Conservation (phyloP, 2,329 filamentous ascomycete species). For the Curvularia lunata region DNA sequence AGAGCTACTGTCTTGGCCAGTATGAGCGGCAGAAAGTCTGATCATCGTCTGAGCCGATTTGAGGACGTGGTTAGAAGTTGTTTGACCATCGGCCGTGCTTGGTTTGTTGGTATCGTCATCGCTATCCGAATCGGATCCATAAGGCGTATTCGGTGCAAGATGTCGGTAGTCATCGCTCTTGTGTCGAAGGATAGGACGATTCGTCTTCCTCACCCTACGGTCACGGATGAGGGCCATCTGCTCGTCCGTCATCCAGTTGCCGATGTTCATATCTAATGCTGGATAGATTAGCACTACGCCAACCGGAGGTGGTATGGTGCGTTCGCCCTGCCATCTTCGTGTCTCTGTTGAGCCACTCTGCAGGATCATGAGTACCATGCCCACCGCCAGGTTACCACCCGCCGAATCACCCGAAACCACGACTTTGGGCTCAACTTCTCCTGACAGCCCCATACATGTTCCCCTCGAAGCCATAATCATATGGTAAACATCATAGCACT, state of each 20-base stretch:
- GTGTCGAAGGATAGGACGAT: conserved; percentile 75
- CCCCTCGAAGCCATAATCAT: conserved; percentile 75
- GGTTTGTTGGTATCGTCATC: conserved; percentile 37
- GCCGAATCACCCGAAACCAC: conserved; percentile 82
- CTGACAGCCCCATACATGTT: conserved; percentile 76
- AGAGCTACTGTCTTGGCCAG: conserved; percentile 35
- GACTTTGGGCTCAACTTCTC: conserved; percentile 68
- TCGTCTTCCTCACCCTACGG: conserved; percentile 76
- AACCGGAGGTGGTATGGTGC: conserved; percentile 73
- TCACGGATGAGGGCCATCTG: conserved; percentile 95
- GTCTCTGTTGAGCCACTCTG: conserved; percentile 70
- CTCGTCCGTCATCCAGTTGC: conserved; percentile 98
- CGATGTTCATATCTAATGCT: conserved; percentile 93
- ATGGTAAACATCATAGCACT: conserved; percentile 86
- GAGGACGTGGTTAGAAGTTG: conserved; percentile 34
- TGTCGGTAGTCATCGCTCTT: conserved; percentile 91
- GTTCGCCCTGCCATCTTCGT: conserved; percentile 62
- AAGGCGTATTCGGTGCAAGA: conserved; percentile 79
- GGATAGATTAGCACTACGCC: conserved; percentile 89
- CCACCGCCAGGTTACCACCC: conserved; percentile 80
- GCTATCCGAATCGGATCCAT: conserved; percentile 74
- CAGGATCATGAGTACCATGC: conserved; percentile 86
- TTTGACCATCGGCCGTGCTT: conserved; percentile 16
- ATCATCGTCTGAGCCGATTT: conserved; percentile 47
- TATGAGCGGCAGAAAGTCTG: conserved; percentile 49